A percentile compares a stretch with the other conserved stretches of the same genome.
Conservation (phyloP, 2,329 filamentous ascomycete species). For the Diaporthe destruens region DNA sequence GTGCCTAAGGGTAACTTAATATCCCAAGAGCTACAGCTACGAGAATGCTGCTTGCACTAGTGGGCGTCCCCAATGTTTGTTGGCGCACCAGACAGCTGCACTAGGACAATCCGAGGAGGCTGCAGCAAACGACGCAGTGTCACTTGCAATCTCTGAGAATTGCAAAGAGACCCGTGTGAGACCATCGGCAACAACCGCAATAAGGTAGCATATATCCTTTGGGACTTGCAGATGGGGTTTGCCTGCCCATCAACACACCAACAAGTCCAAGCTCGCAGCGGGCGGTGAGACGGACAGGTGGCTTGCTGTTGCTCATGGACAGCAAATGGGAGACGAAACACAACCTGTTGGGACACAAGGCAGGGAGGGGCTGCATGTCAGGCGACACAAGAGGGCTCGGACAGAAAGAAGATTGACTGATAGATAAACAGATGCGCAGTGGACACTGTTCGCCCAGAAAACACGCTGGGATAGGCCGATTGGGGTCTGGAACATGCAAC, state of each 20-base stretch:
- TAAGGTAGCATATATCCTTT: constrained; percentile 13
- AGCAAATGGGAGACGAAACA: neutral
- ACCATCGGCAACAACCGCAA: constrained; percentile 7
- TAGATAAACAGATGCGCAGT: constrained; percentile 2
- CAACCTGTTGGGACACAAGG: constrained; percentile 1
- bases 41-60: constrained; percentile 27
- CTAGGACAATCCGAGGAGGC: neutral
- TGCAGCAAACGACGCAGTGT: constrained; percentile 1
- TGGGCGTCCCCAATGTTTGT: neutral
- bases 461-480: constrained; percentile 5
- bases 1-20: neutral
- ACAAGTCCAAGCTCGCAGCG: neutral
- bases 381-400: constrained; percentile 28
- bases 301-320: constrained; percentile 16
- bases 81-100: constrained; percentile 17
- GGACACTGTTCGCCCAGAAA: neutral
- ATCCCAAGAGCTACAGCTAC: constrained; percentile 31
- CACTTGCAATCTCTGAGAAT: constrained; percentile 16
- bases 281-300: neutral
- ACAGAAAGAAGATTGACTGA: neutral
- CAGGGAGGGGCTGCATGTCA: constrained; percentile 19
- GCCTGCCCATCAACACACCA: constrained; percentile 26
- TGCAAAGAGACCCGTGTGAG: constrained; percentile 23
- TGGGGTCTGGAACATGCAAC: constrained; percentile 10
- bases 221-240: constrained; percentile 16